Base-by-base conservation (phyloP, 2,329 filamentous ascomycete genomes). In the Apiospora kogelbergensis region DNA sequence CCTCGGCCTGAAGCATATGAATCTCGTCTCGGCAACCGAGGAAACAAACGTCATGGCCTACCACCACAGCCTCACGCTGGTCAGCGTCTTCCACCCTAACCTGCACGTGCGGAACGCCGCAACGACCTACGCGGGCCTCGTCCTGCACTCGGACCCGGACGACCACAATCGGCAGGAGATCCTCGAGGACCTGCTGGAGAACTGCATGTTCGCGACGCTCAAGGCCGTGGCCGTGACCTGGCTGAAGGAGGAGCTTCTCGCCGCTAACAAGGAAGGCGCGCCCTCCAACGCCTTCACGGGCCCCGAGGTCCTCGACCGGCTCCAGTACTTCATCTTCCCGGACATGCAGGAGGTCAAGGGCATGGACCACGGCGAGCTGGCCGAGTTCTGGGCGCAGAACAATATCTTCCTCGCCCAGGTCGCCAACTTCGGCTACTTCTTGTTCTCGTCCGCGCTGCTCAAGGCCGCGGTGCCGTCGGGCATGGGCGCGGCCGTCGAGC, bases 251-350 rank as follows among this genome's bases (percentile, higher is more conserved):
- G 89, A 91, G 75, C 80, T 91, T 20, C 82, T 90, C 10, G 77
- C 82, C 5, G 84, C 86, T 3, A 78, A 68, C 65, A 68, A 77
- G 37, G 79, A 77, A 15, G 66, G 67, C 22, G 72, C 71, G 45
- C 70, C 74, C 40, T 72, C 78, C 6, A 79, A 78, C 68, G 71
- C 76, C 6, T 91, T 91, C 75, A 78, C 84, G 13, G 84, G 81
- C 5, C 80, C 85, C 0, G 86, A 88, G 20, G 87, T 87, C 57
- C 80, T 91, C 24, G 86, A 90, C 53, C 83, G 83, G 24, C 81
- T 90, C n/a, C 88, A 90, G 74, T 89, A 90, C 73, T 83, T 84
- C 63, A 78, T 91, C 20, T 91, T 91, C 73, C 88, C 88, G 1
- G 83, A 87, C 74, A 80, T 88, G 57, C 81, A 81, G n/a, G 77